Conservation (phyloP, 2,329 filamentous ascomycete genomes). For the Alternaria viburni region DNA sequence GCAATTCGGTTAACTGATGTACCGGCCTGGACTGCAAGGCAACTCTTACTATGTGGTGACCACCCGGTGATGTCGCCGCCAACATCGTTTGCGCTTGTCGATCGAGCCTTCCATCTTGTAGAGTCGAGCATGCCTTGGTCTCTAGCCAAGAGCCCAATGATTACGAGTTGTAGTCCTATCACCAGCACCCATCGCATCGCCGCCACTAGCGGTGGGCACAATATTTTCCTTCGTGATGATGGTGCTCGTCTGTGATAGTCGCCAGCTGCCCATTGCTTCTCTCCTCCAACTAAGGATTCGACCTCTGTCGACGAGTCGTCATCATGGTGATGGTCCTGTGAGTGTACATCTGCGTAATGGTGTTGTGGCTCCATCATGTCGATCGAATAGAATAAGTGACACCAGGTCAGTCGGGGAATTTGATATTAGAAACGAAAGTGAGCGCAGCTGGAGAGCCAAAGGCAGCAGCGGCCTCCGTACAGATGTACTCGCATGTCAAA, state of each 20-base stretch:
- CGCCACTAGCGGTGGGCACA: slow-evolving; percentile 15
- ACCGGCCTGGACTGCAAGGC: background rate
- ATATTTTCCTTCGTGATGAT: slow-evolving; percentile 25
- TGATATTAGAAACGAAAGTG: slow-evolving; percentile 16
- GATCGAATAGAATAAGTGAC: slow-evolving; percentile 17
- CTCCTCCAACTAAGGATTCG: slow-evolving; percentile 37
- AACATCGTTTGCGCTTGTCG: slow-evolving; percentile 36
- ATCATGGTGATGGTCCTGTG: slow-evolving; percentile 32
- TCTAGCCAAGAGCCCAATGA: slow-evolving; percentile 38
- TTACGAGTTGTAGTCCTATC: slow-evolving; percentile 38
- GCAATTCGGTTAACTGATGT: background rate
- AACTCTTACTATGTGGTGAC: slow-evolving; percentile 37
- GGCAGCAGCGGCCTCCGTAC: slow-evolving; percentile 16
- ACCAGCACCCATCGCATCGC: slow-evolving; percentile 39
- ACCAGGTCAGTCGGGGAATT: slow-evolving; percentile 22
- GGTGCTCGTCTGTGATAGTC: slow-evolving; percentile 24
- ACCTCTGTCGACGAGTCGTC: slow-evolving; percentile 45
- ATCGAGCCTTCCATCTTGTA: slow-evolving; percentile 23
- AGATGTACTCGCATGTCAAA: slow-evolving; percentile 20
- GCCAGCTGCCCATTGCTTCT: slow-evolving; percentile 34
- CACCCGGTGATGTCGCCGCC: slow-evolving; percentile 44
- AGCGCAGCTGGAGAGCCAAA: slow-evolving; percentile 39
- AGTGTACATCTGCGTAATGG: slow-evolving; percentile 36
- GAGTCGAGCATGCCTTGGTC: slow-evolving; percentile 39
- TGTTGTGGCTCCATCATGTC: slow-evolving; percentile 39